Evolutionary conservation across 129 eudicot species (phyloP), one percentile per base, ranked within the genome.

Genomic region (Erigeron canadensis): DNA sequence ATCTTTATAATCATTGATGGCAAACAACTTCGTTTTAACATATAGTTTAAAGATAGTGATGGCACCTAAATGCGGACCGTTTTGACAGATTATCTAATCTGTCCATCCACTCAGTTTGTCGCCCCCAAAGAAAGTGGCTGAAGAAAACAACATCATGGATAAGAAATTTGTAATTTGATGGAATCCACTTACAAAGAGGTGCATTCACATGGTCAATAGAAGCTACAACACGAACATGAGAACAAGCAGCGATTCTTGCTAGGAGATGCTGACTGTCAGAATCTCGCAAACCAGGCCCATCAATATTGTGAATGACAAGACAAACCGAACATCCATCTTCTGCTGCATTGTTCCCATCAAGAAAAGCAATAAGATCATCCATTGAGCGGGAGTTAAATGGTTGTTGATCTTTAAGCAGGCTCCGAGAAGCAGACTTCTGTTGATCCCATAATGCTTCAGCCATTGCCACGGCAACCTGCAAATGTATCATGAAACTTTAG

Each of bases 261-360:
- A 94, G 88, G 79, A 71, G 79, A 58, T 94, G 96, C 56, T 94
- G 98, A 70, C 85, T 76, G 64, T 94, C 96, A 1, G 99, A 69
- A 79, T 90, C 99, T 45, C 98, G 90, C 80, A 89, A 77, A 8
- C 84, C 98, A 54, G 96, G 98, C 53, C 98, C 98, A 63, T 94
- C 98, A 50, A 94, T 94, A 69, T 89, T 94, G 81, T 94, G 96
- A 69, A 89, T 79, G 6, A 89, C 65, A 58, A 94, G 82, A 81
- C 96, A 94, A 10, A 87, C 76, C 60, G 79, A 76, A 45, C 68
- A 80, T 39, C 84, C 95, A 40, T 74, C 51, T 68, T 80, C 93
- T 58, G 86, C 80, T 60, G 22, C 12, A 15, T 82, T 84, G 44
- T 91, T 77, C 73, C 82, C 93, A 74, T 94, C 90, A 11, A 94